A percentile compares a stretch with the other conserved stretches of the same genome.
Conservation (phyloP, 208 protist species). For the Vickermania ingenoplastis region DNA sequence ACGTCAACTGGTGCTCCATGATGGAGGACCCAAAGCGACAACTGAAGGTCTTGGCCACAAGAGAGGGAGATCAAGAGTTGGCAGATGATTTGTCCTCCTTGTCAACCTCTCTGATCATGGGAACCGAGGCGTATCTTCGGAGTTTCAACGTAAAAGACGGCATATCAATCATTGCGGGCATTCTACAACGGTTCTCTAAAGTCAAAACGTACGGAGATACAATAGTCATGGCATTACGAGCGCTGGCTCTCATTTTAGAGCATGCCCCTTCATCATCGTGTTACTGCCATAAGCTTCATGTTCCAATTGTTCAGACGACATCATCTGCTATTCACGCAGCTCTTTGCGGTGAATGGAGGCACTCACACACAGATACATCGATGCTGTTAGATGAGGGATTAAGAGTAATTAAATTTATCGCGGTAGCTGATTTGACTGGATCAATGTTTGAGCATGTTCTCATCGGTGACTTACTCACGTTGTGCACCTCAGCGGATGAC, state of each 20-base stretch:
- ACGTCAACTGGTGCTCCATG: too few species aligned
- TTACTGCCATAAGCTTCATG: constrained; percentile 29
- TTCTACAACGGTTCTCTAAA: constrained; percentile 21
- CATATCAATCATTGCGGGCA: constrained; percentile 34
- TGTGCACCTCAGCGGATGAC: constrained; percentile 43
- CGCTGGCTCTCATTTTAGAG: constrained; percentile 73
- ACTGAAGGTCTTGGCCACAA: constrained; percentile 30
- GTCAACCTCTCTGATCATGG: constrained; percentile 76
- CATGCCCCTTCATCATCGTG: constrained; percentile 72
- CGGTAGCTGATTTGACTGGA: constrained; percentile 54
- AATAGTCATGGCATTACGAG: constrained; percentile 51
- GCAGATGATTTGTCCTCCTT: constrained; percentile 32
- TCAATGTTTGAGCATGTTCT: constrained; percentile 41
- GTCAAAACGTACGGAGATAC: constrained; percentile 34
- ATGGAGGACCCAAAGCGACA: constrained; percentile 44
- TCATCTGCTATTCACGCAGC: constrained; percentile 40
- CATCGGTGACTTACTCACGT: constrained; percentile 54
- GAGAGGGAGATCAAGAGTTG: constrained; percentile 4
- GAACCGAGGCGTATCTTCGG: constrained; percentile 67
- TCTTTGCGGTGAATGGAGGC: constrained; percentile 46
- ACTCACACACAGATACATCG: constrained; percentile 27
- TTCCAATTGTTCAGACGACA: constrained; percentile 28
- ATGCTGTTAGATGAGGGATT: constrained; percentile 69
- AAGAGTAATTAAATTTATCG: constrained; percentile 72
- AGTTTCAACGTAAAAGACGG: constrained; percentile 48